These are phyloP conservation scores for Pyricularia sp. DNA, from an alignment of 2,329 filamentous ascomycete genomes.

Conservation along the genomic window DNA sequence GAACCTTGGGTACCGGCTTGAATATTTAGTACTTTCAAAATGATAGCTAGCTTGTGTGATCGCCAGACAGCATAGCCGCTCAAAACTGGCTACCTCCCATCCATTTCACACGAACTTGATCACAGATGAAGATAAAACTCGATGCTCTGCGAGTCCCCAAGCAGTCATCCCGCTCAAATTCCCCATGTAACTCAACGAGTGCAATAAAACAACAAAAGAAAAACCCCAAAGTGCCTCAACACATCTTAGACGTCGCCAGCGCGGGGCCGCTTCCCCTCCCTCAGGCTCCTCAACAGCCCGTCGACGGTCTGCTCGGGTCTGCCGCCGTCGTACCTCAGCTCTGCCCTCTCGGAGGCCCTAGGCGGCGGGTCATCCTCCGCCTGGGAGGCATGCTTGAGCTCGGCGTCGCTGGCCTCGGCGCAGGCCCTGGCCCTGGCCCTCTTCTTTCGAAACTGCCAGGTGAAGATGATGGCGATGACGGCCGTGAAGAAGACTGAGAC, in stretches of 20 bases:
- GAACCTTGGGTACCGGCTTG: neutral
- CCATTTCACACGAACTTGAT: neutral
- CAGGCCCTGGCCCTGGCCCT: neutral
- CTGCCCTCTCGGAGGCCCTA: neutral
- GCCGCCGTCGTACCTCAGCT: neutral
- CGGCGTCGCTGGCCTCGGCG: neutral
- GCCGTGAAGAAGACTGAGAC: slow-evolving; percentile 3
- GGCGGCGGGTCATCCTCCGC: neutral
- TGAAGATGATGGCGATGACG: slow-evolving; percentile 4
- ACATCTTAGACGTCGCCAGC: neutral
- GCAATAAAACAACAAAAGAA: no score
- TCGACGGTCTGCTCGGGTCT: neutral
- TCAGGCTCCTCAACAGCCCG: neutral
- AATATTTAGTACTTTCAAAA: neutral
- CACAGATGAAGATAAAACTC: neutral
- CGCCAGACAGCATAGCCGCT: neutral
- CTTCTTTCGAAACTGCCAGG: slow-evolving; percentile 4
- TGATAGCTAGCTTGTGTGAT: neutral
- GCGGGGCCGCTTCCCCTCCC: neutral
- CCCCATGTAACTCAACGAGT: neutral
- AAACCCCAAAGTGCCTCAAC: neutral
- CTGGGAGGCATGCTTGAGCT: neutral
- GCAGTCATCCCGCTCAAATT: neutral
- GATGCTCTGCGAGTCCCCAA: neutral
- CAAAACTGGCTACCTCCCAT: neutral